Conservation (phyloP, 129 eudicot species). For the Pulicaria dysenterica region DNA sequence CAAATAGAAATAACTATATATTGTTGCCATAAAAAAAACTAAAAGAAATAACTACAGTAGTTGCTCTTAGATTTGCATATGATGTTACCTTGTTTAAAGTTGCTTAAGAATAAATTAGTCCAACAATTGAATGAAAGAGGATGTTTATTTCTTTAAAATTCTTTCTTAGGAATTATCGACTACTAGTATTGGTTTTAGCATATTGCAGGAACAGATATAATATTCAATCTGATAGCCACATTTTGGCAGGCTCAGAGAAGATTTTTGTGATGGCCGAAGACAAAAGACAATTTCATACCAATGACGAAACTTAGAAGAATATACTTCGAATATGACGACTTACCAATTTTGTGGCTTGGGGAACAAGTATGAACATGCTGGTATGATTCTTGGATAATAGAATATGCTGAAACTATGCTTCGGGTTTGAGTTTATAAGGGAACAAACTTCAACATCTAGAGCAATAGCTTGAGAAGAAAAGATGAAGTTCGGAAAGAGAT, state of each 20-base stretch:
- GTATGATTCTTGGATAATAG: slow-evolving; percentile 5
- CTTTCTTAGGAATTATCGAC: slow-evolving; percentile 25
- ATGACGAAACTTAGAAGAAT: slow-evolving; percentile 21
- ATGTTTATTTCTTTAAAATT: not conserved
- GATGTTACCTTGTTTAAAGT: not conserved
- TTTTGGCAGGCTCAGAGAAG: slow-evolving; percentile 11
- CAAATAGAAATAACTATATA: too few relatives aligned
- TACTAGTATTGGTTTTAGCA: slow-evolving; percentile 19
- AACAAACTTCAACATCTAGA: slow-evolving; percentile 13
- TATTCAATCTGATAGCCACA: slow-evolving; percentile 21
- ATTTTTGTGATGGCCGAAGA: slow-evolving; percentile 4
- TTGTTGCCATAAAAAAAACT: too few relatives aligned
- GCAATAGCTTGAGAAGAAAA: not conserved
- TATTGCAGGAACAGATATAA: slow-evolving; percentile 13
- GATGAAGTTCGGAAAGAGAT: slow-evolving; percentile 46
- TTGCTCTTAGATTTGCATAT: not conserved
- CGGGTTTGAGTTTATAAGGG: slow-evolving; percentile 4
- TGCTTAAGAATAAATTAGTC: slow-evolving; percentile 21
- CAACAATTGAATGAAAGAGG: slow-evolving; percentile 23
- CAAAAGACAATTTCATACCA: slow-evolving; percentile 2
- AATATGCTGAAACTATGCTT: slow-evolving; percentile 31
- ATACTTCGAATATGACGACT: slow-evolving; percentile 34
- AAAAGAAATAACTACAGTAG: not conserved
- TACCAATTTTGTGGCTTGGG: not conserved
- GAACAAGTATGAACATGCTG: slow-evolving; percentile 4